Conservation (phyloP, 441 rosid species). For the Metrosideros polymorpha region DNA sequence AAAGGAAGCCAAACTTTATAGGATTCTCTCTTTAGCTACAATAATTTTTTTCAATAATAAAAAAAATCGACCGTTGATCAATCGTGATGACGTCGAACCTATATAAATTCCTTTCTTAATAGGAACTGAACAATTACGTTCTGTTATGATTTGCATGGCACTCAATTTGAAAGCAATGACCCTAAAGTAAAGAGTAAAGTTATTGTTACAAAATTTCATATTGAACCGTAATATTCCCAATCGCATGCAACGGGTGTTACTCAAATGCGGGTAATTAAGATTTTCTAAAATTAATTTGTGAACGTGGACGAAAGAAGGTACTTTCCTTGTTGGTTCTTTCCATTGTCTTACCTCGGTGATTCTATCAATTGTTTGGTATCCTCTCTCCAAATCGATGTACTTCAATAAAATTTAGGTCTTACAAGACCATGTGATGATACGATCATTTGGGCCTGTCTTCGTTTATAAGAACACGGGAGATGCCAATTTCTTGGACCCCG, state of each 20-base stretch:
- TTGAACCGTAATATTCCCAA: neutral
- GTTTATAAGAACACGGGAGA: neutral
- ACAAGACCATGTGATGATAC: no score
- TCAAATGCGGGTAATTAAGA: neutral
- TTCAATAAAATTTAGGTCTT: neutral
- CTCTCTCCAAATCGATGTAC: neutral
- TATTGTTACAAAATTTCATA: neutral
- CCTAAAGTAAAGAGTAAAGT: fast-evolving
- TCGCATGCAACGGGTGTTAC: fast-evolving
- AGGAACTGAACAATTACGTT: neutral
- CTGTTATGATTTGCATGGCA: neutral
- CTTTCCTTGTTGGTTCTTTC: neutral
- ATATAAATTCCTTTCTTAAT: neutral
- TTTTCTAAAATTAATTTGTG: neutral
- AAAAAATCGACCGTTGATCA: no score
- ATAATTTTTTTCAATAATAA: no score
- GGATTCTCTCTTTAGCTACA: no score
- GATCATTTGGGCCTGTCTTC: neutral
- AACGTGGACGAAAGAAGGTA: neutral
- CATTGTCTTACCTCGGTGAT: neutral
- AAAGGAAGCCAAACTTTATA: fast-evolving
- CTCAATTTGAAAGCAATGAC: neutral
- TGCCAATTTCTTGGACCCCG: neutral
- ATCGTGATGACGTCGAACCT: neutral
- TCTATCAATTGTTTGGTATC: neutral